Evolutionary conservation across 129 eudicot genomes (phyloP).

Genomic region (Saussurea involucrata): DNA sequence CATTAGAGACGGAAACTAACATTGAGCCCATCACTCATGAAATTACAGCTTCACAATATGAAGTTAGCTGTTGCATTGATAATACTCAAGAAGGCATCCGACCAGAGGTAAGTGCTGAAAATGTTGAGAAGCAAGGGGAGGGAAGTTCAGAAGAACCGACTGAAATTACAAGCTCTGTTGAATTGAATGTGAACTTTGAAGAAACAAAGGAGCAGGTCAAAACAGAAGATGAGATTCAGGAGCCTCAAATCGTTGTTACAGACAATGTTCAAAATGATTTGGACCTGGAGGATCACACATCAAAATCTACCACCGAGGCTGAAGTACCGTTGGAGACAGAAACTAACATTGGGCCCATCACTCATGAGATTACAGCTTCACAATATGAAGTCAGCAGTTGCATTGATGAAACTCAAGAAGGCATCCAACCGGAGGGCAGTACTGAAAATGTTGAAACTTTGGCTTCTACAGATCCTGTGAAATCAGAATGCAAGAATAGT

Average conservation of each 20-base stretch:
- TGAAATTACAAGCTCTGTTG: conserved; percentile 23
- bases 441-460: conserved; percentile 17
- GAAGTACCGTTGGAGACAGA: conserved; percentile 16
- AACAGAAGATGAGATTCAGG: conserved; percentile 18
- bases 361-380: conserved; percentile 18
- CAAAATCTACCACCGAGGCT: conserved; percentile 18
- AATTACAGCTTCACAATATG: conserved; percentile 15
- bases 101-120: conserved; percentile 15
- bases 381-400: conserved; percentile 20
- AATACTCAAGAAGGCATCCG: conserved; percentile 19
- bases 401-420: conserved; percentile 26
- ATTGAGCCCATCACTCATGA: conserved; percentile 9
- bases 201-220: conserved; percentile 18
- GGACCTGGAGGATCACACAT: conserved; percentile 14
- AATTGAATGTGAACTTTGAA: conserved; percentile 18
- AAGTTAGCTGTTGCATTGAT: conserved; percentile 22
- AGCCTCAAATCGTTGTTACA: conserved; percentile 8
- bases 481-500: conserved; percentile 14
- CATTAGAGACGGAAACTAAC: conserved; percentile 14
- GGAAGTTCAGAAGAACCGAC: conserved; percentile 5
- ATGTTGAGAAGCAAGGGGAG: conserved; percentile 9
- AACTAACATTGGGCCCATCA: conserved; percentile 10
- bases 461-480: conserved; percentile 9
- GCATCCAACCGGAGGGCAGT: conserved; percentile 1
- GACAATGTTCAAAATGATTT: conserved; percentile 25